A percentile compares a stretch with the other conserved stretches of the same genome.
phyloP scores from a whole-genome alignment of 2,329 filamentous ascomycete species.

The Boeremia exigua region DNA sequence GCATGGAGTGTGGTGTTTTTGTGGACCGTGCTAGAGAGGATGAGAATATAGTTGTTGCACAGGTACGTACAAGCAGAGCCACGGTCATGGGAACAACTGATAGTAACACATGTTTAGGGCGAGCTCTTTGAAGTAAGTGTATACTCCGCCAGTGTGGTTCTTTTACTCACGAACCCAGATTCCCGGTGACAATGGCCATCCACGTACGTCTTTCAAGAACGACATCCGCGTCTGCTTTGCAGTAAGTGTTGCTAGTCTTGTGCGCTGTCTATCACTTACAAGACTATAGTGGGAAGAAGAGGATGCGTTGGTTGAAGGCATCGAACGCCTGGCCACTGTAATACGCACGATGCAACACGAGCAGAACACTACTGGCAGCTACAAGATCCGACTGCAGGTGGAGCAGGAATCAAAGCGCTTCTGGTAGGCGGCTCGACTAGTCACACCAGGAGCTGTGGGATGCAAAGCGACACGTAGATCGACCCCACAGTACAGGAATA shows the following conservation, averaged over 20 bases:
- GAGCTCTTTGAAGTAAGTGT: conserved; percentile 65
- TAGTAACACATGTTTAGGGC: conserved; percentile 56
- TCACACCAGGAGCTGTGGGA: neutral
- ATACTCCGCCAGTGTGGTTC: neutral
- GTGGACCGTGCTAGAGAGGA: conserved; percentile 64
- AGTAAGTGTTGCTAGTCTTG: conserved; percentile 16
- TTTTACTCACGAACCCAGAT: conserved; percentile 38
- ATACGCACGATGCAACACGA: conserved; percentile 49
- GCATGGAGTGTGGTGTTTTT: conserved; percentile 61
- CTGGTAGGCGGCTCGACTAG: conserved; percentile 31
- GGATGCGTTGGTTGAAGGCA: conserved; percentile 68
- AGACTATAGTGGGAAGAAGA: conserved; percentile 64
- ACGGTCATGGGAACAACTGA: conserved; percentile 25
- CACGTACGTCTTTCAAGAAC: conserved; percentile 60
- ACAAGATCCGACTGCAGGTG: conserved; percentile 17
- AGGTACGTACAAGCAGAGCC: conserved; percentile 35
- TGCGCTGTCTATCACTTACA: conserved; percentile 11
- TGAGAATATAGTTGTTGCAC: conserved; percentile 71
- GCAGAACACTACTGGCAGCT: conserved; percentile 26
- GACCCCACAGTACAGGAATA: neutral
- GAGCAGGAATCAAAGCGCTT: conserved; percentile 37
- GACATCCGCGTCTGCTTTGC: conserved; percentile 51
- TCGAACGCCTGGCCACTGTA: conserved; percentile 65
- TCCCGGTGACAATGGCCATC: conserved; percentile 54
- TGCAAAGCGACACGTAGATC: neutral